A percentile compares a stretch with the other conserved stretches of the same genome.
Conservation (phyloP, 352 stramenopile genomes). For the Discostella stelligera region DNA sequence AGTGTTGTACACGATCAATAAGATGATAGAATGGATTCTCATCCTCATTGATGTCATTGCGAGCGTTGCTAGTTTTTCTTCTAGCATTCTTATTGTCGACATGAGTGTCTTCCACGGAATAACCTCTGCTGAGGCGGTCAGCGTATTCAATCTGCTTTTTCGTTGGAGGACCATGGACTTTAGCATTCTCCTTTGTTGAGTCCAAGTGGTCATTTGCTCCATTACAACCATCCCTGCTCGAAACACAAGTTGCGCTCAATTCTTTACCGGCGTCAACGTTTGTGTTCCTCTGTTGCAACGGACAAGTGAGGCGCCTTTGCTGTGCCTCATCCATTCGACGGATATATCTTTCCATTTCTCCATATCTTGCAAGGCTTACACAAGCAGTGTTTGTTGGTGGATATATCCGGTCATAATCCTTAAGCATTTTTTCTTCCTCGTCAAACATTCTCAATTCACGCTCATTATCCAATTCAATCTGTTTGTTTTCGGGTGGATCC, state of each 20-base stretch:
- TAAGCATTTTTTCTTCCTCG: conserved; percentile 51
- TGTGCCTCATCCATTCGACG: conserved; percentile 50
- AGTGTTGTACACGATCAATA: conserved; percentile 43
- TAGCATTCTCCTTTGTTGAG: conserved; percentile 18
- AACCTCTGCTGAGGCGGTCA: conserved; percentile 52
- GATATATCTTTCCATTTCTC: conserved; percentile 53
- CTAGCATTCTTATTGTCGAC: conserved; percentile 19
- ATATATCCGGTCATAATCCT: conserved; percentile 67
- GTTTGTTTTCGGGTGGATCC: conserved; percentile 12
- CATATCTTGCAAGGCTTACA: conserved; percentile 45
- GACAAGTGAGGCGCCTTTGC: conserved; percentile 45
- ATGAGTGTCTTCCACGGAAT: conserved; percentile 42
- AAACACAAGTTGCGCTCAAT: conserved; percentile 10
- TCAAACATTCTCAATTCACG: conserved; percentile 27
- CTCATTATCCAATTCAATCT: conserved; percentile 13
- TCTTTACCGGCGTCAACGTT: conserved; percentile 22
- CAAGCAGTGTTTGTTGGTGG: conserved; percentile 35
- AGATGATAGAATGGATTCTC: conserved; percentile 54
- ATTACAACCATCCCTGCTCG: conserved; percentile 43
- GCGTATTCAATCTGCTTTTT: conserved; percentile 60
- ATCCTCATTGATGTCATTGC: conserved; percentile 40
- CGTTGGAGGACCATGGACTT: conserved; percentile 42
- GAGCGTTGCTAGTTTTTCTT: conserved; percentile 27
- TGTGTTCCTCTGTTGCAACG: conserved; percentile 47
- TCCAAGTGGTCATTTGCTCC: conserved; percentile 44